Base-by-base conservation (phyloP, 495 filamentous ascomycete species). In the Chaetomium tenue region DNA sequence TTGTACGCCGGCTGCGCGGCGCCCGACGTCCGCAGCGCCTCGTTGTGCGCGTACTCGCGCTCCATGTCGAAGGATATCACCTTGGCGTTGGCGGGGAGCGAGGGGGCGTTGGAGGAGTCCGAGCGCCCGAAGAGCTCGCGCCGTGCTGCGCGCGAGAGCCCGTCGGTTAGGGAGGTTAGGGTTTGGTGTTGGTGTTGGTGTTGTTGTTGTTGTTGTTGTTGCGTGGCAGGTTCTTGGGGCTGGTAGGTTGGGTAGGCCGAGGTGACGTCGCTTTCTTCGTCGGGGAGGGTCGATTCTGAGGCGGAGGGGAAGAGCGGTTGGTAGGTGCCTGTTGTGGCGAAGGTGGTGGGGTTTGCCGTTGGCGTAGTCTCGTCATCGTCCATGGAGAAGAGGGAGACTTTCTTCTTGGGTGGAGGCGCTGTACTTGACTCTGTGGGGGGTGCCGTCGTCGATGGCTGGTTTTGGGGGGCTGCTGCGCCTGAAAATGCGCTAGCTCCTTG, bases 61-160 rank as follows among this genome's bases (percentile, higher is more conserved):
- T 92, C 91, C 46, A 89, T 93, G 76, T 93, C 89, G 86, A 97
- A 96, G 63, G 86, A 89, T 53, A 91, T 76, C 11, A 96, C 78
- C 25, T 77, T 81, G 56, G 75, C 61, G 71, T 81, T 68, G 69
- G 71, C 28, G 23, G 68, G 33, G 53, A 74, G 76, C 20, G 18
- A 33, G 37, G 75, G 51, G 77, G 70, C 18, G 23, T 44, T 37
- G 42, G 62, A 7, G 48, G 62, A 7, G 79, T 76, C 46, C 76
- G 78, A 74, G 5, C 92, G 88, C 28, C 92, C 92, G 64, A 97
- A 90, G 12, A 97, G 86, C 64, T 93, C 92, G 25, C 92, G 87
- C 54, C 87, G 83, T 55, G 89, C 86, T 0, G 89, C 77, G 3
- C 82, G 83, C 7, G 90, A 88, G 25, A 97, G 86, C 63, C 90